Evolutionary conservation across 2,329 filamentous ascomycete species (phyloP).

Genomic region (Penicillium verrucosum): DNA sequence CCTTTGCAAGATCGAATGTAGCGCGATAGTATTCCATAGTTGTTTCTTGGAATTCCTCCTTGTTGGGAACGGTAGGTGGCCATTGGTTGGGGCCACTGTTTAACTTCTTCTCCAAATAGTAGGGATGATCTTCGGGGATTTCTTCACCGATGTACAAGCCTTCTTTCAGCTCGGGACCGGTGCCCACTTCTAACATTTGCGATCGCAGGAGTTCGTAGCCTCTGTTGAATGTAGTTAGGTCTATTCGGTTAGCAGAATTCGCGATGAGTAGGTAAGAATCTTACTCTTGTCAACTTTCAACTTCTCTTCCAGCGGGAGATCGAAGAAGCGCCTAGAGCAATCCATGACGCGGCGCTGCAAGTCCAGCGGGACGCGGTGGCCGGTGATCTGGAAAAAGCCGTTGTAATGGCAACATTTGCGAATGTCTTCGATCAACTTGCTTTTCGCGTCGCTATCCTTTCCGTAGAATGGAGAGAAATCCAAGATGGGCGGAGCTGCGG

Average conservation of each 20-base stretch:
- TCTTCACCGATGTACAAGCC: constrained; percentile 46
- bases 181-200: constrained; percentile 44
- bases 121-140: constrained; percentile 38
- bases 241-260: constrained; percentile 15
- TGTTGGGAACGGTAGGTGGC: constrained; percentile 26
- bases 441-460: constrained; percentile 28
- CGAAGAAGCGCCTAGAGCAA: constrained; percentile 43
- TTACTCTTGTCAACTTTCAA: constrained; percentile 35
- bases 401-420: constrained; percentile 29
- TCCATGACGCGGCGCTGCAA: constrained; percentile 40
- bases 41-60: constrained; percentile 37
- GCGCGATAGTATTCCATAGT: constrained; percentile 43
- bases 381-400: constrained; percentile 49
- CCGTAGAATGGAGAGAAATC: constrained; percentile 36
- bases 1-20: constrained; percentile 40
- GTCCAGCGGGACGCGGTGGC: constrained; percentile 39
- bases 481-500: constrained; percentile 33
- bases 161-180: constrained; percentile 45
- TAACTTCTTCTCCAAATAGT: constrained; percentile 38
- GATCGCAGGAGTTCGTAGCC: constrained; percentile 45
- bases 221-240: constrained; percentile 41
- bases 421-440: constrained; percentile 26
- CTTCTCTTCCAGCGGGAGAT: constrained; percentile 43
- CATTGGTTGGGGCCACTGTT: constrained; percentile 44
- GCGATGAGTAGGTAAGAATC: not conserved